These are phyloP conservation scores for Tothia fuscella DNA, from an alignment of 2,329 filamentous ascomycete species.

Conservation along the genomic window DNA sequence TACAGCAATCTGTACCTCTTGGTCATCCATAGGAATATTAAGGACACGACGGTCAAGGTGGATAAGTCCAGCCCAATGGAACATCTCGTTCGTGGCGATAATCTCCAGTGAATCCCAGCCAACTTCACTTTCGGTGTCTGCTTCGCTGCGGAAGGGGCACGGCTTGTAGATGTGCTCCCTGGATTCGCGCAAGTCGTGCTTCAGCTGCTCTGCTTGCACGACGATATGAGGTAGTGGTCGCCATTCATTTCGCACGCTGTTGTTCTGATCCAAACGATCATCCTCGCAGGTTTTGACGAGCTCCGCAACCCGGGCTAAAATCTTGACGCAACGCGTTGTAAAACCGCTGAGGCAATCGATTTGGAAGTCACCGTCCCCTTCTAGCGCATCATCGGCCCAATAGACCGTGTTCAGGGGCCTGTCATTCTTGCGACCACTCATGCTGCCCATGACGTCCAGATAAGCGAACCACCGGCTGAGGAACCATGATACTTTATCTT, in stretches of 20 bases:
- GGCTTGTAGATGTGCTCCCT: conserved; percentile 29
- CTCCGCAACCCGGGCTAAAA: conserved; percentile 60
- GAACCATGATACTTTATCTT: conserved; percentile 57
- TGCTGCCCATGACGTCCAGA: conserved; percentile 63
- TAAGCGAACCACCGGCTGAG: conserved; percentile 76
- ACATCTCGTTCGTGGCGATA: conserved; percentile 62
- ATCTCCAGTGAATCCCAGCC: conserved; percentile 52
- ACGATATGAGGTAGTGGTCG: conserved; percentile 43
- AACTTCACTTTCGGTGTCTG: conserved; percentile 17
- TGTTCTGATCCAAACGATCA: conserved; percentile 46
- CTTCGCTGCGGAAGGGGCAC: conserved; percentile 27
- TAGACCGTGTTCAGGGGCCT: conserved; percentile 30
- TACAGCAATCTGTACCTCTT: conserved; percentile 52
- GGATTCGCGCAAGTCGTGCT: conserved; percentile 49
- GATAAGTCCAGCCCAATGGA: conserved; percentile 66
- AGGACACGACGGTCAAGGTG: conserved; percentile 66
- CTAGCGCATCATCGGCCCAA: conserved; percentile 35
- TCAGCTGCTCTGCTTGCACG: conserved; percentile 46
- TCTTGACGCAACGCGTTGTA: conserved; percentile 56
- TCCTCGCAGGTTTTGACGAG: conserved; percentile 51
- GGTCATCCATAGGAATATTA: conserved; percentile 44
- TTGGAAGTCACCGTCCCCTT: conserved; percentile 49
- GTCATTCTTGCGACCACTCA: conserved; percentile 45
- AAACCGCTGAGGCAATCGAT: conserved; percentile 77
- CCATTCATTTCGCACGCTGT: conserved; percentile 44